Percentiles rank a stretch among this genome's conserved stretches.
Conservation (phyloP, 2,329 filamentous ascomycete species). For the Aspergillus puulaauensis region DNA sequence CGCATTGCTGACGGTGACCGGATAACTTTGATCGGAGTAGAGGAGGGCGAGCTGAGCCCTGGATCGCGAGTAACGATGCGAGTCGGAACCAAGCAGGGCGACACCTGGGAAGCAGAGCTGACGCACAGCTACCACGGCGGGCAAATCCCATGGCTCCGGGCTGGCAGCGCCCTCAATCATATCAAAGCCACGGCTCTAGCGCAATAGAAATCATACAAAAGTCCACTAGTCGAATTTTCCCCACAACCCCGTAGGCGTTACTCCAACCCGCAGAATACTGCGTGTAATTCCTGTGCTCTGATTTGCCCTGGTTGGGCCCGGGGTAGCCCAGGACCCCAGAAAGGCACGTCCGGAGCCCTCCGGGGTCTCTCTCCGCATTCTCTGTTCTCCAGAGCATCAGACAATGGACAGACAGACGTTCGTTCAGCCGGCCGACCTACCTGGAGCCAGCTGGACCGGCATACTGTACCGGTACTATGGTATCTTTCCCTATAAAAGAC, state of each 20-base stretch:
- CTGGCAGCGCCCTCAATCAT: conserved; percentile 38
- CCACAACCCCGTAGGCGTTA: not conserved
- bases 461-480: not conserved
- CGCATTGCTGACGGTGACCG: conserved; percentile 20
- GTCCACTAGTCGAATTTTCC: not conserved
- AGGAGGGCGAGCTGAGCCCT: conserved; percentile 25
- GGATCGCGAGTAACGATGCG: conserved; percentile 30
- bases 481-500: not conserved
- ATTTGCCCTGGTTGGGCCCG: not conserved
- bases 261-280: not conserved
- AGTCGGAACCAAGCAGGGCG: conserved; percentile 24
- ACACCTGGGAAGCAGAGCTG: conserved; percentile 28
- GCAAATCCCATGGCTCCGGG: conserved; percentile 34
- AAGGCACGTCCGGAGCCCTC: not conserved
- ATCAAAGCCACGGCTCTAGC: conserved; percentile 22
- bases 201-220: not conserved
- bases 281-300: not conserved
- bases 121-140: conserved; percentile 35
- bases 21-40: conserved; percentile 21
- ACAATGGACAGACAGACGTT: not conserved
- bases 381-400: not conserved
- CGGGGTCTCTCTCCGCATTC: not conserved
- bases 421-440: not conserved
- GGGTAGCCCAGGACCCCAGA: not conserved
- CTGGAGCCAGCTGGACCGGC: not conserved